Evolutionary conservation across 177 flowering plant species (phyloP), one percentile per base, ranked within the genome.

Genomic region (Telopea speciosissima): DNA sequence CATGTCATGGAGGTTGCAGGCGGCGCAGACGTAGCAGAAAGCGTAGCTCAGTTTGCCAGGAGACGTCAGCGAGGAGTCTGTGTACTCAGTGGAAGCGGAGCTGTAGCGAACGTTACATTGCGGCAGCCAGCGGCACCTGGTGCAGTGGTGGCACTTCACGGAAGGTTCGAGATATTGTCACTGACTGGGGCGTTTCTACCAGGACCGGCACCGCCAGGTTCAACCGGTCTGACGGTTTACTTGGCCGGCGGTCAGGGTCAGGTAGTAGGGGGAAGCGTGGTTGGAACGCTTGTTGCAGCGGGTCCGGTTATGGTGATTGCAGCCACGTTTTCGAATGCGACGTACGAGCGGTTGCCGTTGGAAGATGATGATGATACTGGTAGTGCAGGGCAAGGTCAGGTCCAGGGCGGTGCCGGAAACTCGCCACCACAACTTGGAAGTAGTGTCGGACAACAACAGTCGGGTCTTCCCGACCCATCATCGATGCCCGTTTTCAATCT

Each of bases 241-340:
- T 73, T 90, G 13, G 85, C 90, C 0, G 96, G 89, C 0, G 90
- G 88, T 2, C 91, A 86, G 70, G 93, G 96, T 11, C 91, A 88
- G 73, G 92, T 89, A 0, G 89, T 90, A n/a, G 96, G 96, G 8
- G 93, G 96, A 1, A 83, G 88, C 66, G 96, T 89, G 24, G 90
- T 88, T 5, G 93, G 96, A 25, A 33, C 88, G 2, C 84, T 90
- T 8, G 76, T 86, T 0, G 96, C 96, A 0, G 90, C 89, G 0
- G 92, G 92, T 16, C 92, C 96, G 0, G 89, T 90, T 17, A 87
- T 89, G 86, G 82, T 89, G 45, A 81, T 90, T 10, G 90, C 93
- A 0, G 96, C 93, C 1, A 89, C 96, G 7, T 90, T 90, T 65
- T 79, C 89, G 0, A 90, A 84, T 65, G 93, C 93, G 0, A 86